Evolutionary conservation across 495 filamentous ascomycete species (phyloP), one percentile per base, ranked within the genome.

Genomic region (Tetracladium marchalianum): DNA sequence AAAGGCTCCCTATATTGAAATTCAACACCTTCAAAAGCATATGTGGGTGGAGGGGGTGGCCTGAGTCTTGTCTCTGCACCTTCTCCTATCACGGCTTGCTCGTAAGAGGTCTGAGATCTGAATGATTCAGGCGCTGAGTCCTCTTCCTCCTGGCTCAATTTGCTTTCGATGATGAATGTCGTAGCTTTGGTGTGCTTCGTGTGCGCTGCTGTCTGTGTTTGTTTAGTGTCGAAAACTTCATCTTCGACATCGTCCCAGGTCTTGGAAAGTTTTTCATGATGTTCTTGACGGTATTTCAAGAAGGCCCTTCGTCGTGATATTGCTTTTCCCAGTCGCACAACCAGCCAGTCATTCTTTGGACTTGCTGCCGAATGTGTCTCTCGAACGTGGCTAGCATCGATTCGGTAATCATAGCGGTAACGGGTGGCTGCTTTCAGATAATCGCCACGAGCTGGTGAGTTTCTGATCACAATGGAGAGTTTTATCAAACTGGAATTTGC

Each of bases 281-380:
- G 70, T 17, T 52, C 46, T 49, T 68, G 56, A 5, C 66, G 55
- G 38, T 73, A 73, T 35, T 46, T 59, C 7, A 72, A 55, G 46
- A 62, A 70, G 16, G 66, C 59, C 5, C 66, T 64, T 27, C 69
- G 49, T 17, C 57, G 53, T 4, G 65, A 66, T 18, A 66, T 69
- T 4, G 66, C 64, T 37, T 58, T 62, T 7, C 68, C 69, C 3
- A 74, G 60, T 10, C 66, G 58, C 13, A 60, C 41, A 1, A 52
- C 37, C 1, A 71, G 40, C 31, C 22, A 56, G 11, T 50, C 49
- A 6, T 18, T 43, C 5, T 31, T 41, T 31, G 35, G 5, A 12
- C 47, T 42, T 7, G 44, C 37, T 12, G 16, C 4, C 16, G 47
- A 27, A 49, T 47, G 39, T 40, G 50, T 56, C 18, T 57, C 47